A percentile compares a stretch with the other conserved stretches of the same genome.
phyloP scores from a whole-genome alignment of 176 grass and related monocot species.

The Lolium perenne region DNA sequence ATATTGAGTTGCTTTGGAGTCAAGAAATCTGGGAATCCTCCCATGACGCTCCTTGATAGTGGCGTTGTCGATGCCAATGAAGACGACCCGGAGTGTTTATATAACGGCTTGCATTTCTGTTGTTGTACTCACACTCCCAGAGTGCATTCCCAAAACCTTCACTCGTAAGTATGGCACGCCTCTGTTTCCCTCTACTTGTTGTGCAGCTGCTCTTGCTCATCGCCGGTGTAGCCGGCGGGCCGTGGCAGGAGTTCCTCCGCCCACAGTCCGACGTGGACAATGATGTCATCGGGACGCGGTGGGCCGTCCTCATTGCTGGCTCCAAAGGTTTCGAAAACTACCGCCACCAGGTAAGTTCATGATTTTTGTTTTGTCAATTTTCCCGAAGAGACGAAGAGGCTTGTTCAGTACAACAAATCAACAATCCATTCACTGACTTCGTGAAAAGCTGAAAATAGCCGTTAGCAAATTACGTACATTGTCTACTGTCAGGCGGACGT shows the following conservation, averaged over 20 bases:
- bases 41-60: too few species aligned
- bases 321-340: not conserved
- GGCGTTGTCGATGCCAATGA: not conserved
- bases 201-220: not conserved
- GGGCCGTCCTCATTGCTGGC: slow-evolving; percentile 2
- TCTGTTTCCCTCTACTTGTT: not conserved
- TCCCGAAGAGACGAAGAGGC: too few species aligned
- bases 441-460: not conserved
- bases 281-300: not conserved
- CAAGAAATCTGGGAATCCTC: not conserved
- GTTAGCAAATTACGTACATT: not conserved
- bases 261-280: not conserved
- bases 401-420: too few species aligned
- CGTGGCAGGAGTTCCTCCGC: not conserved
- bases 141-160: not conserved
- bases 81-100: not conserved
- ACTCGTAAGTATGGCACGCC: not conserved
- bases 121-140: not conserved
- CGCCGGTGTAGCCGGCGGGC: not conserved
- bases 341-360: not conserved
- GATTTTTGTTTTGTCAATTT: too few species aligned
- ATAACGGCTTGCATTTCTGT: not conserved
- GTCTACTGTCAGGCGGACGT: not conserved
- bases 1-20: not conserved
- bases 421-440: too few species aligned